Percentiles rank a stretch among this genome's conserved stretches.
These are phyloP conservation scores for Eimeria tenella DNA, from an alignment of 169 alveolate species.

Conservation along the genomic window DNA sequence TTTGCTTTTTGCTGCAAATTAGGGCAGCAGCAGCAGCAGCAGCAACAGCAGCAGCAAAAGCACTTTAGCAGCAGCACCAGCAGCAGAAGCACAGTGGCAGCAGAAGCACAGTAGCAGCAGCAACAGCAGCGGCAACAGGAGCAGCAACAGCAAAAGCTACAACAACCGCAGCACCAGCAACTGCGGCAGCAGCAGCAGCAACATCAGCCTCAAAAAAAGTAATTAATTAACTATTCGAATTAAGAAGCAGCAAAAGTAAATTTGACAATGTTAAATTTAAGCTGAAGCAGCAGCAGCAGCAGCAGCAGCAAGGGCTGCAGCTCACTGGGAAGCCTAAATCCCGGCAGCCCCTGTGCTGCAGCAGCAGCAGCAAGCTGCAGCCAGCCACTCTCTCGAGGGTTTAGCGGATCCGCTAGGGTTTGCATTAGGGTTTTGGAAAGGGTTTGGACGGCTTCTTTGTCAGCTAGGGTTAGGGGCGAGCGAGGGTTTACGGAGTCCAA, in stretches of 20 bases:
- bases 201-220: no score
- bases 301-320: no score
- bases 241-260: neutral
- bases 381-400: neutral
- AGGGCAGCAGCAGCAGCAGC: neutral
- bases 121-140: no score
- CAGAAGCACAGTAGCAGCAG: neutral
- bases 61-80: neutral
- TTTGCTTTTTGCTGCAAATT: neutral
- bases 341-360: neutral
- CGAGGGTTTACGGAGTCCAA: neutral
- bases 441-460: neutral
- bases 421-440: neutral
- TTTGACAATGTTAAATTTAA: no score
- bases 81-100: neutral
- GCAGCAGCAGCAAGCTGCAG: constrained; percentile 1
- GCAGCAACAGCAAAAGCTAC: no score
- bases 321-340: neutral
- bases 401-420: neutral
- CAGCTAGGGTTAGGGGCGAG: neutral
- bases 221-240: no score
- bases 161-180: no score
- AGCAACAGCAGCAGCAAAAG: neutral
- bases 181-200: no score
- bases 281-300: no score